These are phyloP conservation scores for Phytophthora pini DNA, from an alignment of 352 stramenopile genomes.

Conservation along the genomic window DNA sequence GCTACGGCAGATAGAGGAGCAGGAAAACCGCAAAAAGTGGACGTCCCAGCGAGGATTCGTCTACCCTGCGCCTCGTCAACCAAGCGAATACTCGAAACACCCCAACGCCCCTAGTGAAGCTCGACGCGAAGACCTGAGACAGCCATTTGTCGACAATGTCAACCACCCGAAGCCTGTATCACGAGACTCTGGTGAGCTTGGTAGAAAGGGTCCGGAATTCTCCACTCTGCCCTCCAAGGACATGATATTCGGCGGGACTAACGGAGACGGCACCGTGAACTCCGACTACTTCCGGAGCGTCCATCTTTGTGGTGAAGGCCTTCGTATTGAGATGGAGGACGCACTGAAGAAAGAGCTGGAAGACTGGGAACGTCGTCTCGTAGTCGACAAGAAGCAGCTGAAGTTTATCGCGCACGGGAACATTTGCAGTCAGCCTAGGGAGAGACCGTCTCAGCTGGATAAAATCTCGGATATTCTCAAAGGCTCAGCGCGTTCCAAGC, in stretches of 20 bases:
- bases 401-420: conserved; percentile 90
- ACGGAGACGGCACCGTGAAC: conserved; percentile 72
- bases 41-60: conserved; percentile 90
- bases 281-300: conserved; percentile 86
- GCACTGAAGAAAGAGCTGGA: conserved; percentile 67
- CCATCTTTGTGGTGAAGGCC: conserved; percentile 83
- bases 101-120: conserved; percentile 72
- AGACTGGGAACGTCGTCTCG: conserved; percentile 79
- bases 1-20: conserved; percentile 57
- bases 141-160: conserved; percentile 88
- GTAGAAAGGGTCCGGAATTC: conserved; percentile 52
- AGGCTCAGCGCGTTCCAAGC: conserved; percentile 57
- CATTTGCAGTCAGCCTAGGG: conserved; percentile 67
- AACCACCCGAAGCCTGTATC: conserved; percentile 73
- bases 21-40: conserved; percentile 61
- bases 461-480: conserved; percentile 79
- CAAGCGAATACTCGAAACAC: conserved; percentile 79
- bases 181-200: conserved; percentile 28
- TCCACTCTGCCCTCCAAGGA: conserved; percentile 88
- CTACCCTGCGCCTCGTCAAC: conserved; percentile 76
- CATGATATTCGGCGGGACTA: conserved; percentile 87
- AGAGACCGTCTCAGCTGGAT: conserved; percentile 74
- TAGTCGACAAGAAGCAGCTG: conserved; percentile 88
- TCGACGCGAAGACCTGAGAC: conserved; percentile 81
- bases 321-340: conserved; percentile 79